A percentile compares a stretch with the other conserved stretches of the same genome.
These are phyloP conservation scores for Phaeomoniella chlamydospora DNA, from an alignment of 2,329 filamentous ascomycete genomes.

Conservation along the genomic window DNA sequence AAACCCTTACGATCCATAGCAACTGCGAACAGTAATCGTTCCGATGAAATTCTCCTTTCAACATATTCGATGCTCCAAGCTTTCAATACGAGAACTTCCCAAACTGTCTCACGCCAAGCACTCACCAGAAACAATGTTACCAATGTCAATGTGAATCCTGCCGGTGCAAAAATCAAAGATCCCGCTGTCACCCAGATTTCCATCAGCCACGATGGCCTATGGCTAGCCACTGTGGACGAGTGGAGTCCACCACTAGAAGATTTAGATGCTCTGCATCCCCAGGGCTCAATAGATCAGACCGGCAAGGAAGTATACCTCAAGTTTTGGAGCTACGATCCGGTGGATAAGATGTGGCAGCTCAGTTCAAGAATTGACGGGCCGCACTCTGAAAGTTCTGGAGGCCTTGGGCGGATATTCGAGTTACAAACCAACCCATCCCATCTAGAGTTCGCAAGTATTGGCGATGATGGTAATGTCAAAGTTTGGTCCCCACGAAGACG, in stretches of 20 bases:
- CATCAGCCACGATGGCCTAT: constrained; percentile 67
- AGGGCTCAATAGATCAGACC: constrained; percentile 18
- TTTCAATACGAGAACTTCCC: constrained; percentile 63
- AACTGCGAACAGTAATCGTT: constrained; percentile 32
- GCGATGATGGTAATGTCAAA: constrained; percentile 62
- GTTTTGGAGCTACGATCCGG: constrained; percentile 69
- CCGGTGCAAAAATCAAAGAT: constrained; percentile 57
- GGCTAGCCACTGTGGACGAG: constrained; percentile 84
- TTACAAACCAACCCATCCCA: constrained; percentile 56
- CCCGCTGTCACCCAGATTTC: constrained; percentile 63
- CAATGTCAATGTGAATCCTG: constrained; percentile 59
- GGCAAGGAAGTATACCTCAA: constrained; percentile 27
- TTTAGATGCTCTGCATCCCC: constrained; percentile 38
- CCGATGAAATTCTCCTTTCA: constrained; percentile 10
- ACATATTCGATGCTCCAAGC: constrained; percentile 48
- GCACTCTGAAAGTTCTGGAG: constrained; percentile 45
- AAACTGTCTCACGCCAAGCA: constrained; percentile 68
- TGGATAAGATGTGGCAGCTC: constrained; percentile 48
- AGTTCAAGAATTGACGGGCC: constrained; percentile 73
- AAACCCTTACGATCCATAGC: constrained; percentile 33
- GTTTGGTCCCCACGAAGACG: constrained; percentile 68
- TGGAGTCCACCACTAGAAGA: constrained; percentile 68
- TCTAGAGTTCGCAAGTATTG: constrained; percentile 69
- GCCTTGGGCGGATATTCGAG: constrained; percentile 48
- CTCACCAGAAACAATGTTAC: constrained; percentile 79